phyloP scores from a whole-genome alignment of 805 yeast genomes.

The Ogataea pignaliae region DNA sequence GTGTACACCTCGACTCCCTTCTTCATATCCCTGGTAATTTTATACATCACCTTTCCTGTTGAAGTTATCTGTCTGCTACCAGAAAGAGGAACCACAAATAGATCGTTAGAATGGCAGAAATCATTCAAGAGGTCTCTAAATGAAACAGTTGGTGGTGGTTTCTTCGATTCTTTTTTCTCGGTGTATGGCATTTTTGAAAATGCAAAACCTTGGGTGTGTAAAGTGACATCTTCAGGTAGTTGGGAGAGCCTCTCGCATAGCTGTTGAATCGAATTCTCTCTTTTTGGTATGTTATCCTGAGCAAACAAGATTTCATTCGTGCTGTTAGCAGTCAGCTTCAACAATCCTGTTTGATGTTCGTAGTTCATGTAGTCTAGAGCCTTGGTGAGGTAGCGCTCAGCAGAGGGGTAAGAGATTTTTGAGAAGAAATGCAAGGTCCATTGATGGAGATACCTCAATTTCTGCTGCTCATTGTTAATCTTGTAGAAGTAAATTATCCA shows the following conservation, averaged over 20 bases:
- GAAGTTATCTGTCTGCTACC: conserved; percentile 13
- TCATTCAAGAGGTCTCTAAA: conserved; percentile 65
- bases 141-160: conserved; percentile 27
- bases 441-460: conserved; percentile 6
- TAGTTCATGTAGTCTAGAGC: neutral
- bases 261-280: neutral
- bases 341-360: conserved; percentile 10
- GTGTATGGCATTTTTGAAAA: too few species aligned
- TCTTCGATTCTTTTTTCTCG: too few species aligned
- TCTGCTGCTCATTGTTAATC: neutral
- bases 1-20: conserved; percentile 41
- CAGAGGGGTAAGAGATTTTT: too few species aligned
- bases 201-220: too few species aligned
- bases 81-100: conserved; percentile 36
- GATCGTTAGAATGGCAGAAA: conserved; percentile 48
- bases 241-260: too few species aligned
- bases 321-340: neutral
- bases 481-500: conserved; percentile 12
- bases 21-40: conserved; percentile 34
- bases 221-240: too few species aligned
- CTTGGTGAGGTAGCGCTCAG: neutral
- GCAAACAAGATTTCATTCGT: neutral
- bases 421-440: conserved; percentile 5
- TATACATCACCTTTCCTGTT: conserved; percentile 41
- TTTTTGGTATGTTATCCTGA: too few species aligned